Evolutionary conservation across 164 flowering plant genomes (phyloP), one percentile per base, ranked within the genome.

Genomic region (Vitis amurensis): DNA sequence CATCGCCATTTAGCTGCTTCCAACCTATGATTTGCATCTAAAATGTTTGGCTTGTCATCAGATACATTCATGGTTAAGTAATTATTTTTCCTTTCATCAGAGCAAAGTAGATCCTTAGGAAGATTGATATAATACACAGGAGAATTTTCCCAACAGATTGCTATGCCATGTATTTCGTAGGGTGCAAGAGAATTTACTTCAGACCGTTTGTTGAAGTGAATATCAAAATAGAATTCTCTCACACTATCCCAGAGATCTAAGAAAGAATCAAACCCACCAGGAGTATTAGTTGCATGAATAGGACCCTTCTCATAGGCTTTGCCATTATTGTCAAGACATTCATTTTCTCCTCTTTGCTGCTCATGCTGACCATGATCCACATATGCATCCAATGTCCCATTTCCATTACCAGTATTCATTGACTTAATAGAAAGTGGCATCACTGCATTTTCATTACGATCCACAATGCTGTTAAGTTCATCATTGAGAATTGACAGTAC

Each of bases 141-240:
- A 64, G 99, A 96, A 75, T 79, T 76, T 63, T 90, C 90, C 98
- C 97, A 96, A 75, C 98, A 91, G 64, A 96, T 67, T 50, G 98
- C 95, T 11, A 96, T 75, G 30, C 99, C 99, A 81, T 86, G 91
- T 76, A 93, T 77, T 77, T 96, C 99, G 78, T 87, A 96, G 14
- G 82, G 82, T 44, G 79, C 68, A 68, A 49, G n/a, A 60, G 87
- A 79, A 61, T 85, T 85, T 31, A 74, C 27, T 53, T 78, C 89
- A 53, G 88, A 79, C 62, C 76, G 77, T 75, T 87, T 90, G 63
- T 76, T 83, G 60, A 84, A 96, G 72, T 96, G 95, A 55, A 93
- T 67, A 77, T 96, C 99, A 85, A 96, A 96, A 78, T 66, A 87
- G 69, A 90, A 96, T 74, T 93, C 94, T 23, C n/a, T 56, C 15